These are phyloP conservation scores for Klebsormidium nitens DNA, from an alignment of 139 green algal species.

Conservation along the genomic window DNA sequence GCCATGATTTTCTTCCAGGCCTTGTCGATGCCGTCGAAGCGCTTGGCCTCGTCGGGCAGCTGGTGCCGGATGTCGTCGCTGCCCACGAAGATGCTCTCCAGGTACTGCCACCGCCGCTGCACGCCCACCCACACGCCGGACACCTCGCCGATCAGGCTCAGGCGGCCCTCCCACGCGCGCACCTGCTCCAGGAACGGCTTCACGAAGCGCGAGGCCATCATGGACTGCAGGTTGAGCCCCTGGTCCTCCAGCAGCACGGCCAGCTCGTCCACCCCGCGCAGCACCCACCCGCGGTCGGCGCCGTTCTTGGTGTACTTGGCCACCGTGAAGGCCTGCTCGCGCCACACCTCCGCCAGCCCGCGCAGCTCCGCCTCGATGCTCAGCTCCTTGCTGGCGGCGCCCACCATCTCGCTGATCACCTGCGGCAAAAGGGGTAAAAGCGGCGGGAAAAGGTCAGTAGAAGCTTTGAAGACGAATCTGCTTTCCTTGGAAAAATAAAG, in stretches of 20 bases:
- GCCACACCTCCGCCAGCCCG: constrained; percentile 72
- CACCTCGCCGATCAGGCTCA: constrained; percentile 72
- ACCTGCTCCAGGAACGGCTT: constrained; percentile 68
- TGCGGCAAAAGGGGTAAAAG: constrained; percentile 39
- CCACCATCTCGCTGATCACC: constrained; percentile 65
- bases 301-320: constrained; percentile 64
- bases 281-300: constrained; percentile 63
- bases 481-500: too few relatives aligned
- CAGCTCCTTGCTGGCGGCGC: constrained; percentile 72
- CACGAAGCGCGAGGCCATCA: constrained; percentile 76
- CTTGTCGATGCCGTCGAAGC: constrained; percentile 74
- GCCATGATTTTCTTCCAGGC: constrained; percentile 72
- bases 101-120: constrained; percentile 83
- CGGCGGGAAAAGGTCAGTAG: too few relatives aligned
- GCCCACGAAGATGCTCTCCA: constrained; percentile 77
- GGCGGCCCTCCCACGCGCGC: constrained; percentile 67
- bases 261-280: constrained; percentile 70
- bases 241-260: constrained; percentile 77
- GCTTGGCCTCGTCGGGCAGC: constrained; percentile 74
- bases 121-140: constrained; percentile 68
- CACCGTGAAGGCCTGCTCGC: constrained; percentile 65
- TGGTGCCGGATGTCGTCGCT: constrained; percentile 77
- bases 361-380: constrained; percentile 82
- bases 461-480: too few relatives aligned
- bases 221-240: constrained; percentile 77